A percentile compares a stretch with the other conserved stretches of the same genome.
Evolutionary conservation across 2,329 filamentous ascomycete genomes (phyloP).

Genomic region (Myriosclerotinia scirpicola): DNA sequence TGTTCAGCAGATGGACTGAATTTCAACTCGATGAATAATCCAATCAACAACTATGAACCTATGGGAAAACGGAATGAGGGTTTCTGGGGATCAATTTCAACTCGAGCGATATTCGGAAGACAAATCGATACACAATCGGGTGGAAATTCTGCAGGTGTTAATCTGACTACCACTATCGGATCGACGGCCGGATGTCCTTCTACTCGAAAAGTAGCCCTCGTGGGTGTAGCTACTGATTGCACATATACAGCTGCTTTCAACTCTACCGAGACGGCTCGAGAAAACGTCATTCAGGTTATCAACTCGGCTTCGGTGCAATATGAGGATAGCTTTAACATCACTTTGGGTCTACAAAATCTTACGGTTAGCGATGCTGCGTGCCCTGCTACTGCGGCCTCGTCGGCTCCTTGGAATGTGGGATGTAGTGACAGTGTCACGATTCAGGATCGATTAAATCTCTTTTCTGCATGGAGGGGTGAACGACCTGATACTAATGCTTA

Average conservation of each 20-base stretch:
- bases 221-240: constrained; percentile 93
- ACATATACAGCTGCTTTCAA: constrained; percentile 76
- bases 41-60: constrained; percentile 52
- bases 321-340: constrained; percentile 91
- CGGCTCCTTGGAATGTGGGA: constrained; percentile 79
- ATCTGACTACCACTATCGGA: constrained; percentile 77
- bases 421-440: constrained; percentile 68
- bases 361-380: constrained; percentile 75
- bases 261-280: constrained; percentile 59
- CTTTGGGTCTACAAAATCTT: constrained; percentile 83
- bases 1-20: constrained; percentile 74
- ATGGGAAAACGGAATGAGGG: constrained; percentile 49
- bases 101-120: constrained; percentile 69
- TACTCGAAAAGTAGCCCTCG: constrained; percentile 85
- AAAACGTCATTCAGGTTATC: constrained; percentile 79
- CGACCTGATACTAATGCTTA: constrained; percentile 81
- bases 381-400: constrained; percentile 63
- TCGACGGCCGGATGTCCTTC: constrained; percentile 80
- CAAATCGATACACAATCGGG: constrained; percentile 68
- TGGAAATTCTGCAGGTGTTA: constrained; percentile 77
- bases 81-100: constrained; percentile 59
- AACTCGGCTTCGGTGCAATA: constrained; percentile 86
- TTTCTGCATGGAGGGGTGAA: constrained; percentile 83
- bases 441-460: constrained; percentile 76
- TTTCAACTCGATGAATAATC: constrained; percentile 78